Conservation (phyloP, 1,284 basidiomycete genomes). For the Puccinia coronata region DNA sequence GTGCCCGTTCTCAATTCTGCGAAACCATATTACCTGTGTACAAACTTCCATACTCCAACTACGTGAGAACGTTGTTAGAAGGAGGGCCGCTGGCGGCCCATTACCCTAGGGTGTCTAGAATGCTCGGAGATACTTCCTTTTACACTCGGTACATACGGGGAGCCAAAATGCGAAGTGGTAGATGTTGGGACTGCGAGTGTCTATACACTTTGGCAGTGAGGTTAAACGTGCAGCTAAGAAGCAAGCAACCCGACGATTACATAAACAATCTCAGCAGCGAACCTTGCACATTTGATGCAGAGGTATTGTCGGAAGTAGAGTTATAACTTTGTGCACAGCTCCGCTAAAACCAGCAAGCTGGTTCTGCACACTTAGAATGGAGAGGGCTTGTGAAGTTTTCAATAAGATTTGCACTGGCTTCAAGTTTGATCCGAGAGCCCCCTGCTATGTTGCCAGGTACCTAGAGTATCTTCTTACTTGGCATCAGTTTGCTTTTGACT, state of each 20-base stretch:
- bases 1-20: too few species aligned
- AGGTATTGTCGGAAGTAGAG: not conserved
- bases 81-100: too few species aligned
- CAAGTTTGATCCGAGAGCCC: not conserved
- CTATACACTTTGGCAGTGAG: not conserved
- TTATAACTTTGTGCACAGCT: not conserved
- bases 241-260: too few species aligned
- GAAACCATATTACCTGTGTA: not conserved
- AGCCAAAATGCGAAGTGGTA: not conserved
- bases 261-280: not conserved
- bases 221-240: not conserved
- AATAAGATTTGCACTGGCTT: not conserved
- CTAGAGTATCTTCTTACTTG: not conserved
- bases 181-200: not conserved
- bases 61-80: not conserved
- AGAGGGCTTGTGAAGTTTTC: not conserved
- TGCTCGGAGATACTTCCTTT: too few species aligned
- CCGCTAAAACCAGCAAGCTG: not conserved
- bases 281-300: not conserved
- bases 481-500: constrained; percentile 14
- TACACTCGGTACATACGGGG: not conserved
- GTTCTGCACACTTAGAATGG: not conserved
- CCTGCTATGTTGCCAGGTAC: not conserved
- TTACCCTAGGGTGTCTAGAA: too few species aligned
- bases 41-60: not conserved